Conservation (phyloP, 2,329 filamentous ascomycete species). For the Cercospora sp. region DNA sequence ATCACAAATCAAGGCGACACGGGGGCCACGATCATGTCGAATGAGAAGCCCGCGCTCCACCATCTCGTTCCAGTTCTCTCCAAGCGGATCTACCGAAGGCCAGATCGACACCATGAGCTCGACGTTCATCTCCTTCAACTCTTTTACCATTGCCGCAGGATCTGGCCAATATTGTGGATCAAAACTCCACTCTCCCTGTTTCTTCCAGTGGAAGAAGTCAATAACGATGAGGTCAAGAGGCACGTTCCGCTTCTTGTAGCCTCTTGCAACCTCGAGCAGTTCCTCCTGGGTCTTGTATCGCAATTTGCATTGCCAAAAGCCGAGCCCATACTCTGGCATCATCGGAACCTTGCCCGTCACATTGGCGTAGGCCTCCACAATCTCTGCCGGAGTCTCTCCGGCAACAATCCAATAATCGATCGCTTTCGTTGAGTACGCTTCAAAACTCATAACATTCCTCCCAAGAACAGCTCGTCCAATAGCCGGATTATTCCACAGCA, state of each 20-base stretch:
- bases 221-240: constrained; percentile 66
- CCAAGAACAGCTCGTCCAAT: constrained; percentile 63
- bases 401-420: constrained; percentile 67
- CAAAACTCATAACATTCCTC: constrained; percentile 62
- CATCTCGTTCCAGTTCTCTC: constrained; percentile 64
- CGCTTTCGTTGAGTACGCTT: constrained; percentile 57
- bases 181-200: constrained; percentile 68
- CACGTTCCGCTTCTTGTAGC: constrained; percentile 57
- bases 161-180: constrained; percentile 61
- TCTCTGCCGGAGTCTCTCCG: constrained; percentile 56
- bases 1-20: constrained; percentile 55
- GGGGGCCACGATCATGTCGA: constrained; percentile 60
- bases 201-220: constrained; percentile 68
- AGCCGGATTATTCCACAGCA: constrained; percentile 67
- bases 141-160: constrained; percentile 64
- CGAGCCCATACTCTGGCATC: constrained; percentile 69
- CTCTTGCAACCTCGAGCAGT: constrained; percentile 59
- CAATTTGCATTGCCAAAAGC: constrained; percentile 69
- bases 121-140: constrained; percentile 59
- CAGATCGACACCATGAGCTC: constrained; percentile 71
- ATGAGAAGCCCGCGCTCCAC: constrained; percentile 61
- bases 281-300: constrained; percentile 67
- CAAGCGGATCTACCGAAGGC: constrained; percentile 63
- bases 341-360: constrained; percentile 62
- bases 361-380: constrained; percentile 57